Percentiles rank a stretch among this genome's conserved stretches.
Evolutionary conservation across 1,139 yeast species (phyloP).

Genomic region (Hyphopichia khmerensis): DNA sequence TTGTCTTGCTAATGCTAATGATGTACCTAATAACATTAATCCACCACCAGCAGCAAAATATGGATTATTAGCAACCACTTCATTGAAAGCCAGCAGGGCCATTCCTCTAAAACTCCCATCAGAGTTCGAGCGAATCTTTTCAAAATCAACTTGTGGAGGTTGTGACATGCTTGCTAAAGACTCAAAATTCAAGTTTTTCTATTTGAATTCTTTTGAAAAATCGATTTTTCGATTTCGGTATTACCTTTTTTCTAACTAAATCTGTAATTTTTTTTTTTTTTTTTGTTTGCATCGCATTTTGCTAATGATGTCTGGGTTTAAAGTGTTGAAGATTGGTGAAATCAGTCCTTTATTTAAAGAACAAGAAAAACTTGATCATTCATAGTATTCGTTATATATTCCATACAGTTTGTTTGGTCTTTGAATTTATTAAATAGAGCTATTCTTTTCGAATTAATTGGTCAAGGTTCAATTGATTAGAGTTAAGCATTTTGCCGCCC

Average conservation of each 20-base stretch:
- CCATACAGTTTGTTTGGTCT: too few species aligned
- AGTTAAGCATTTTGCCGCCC: too few species aligned
- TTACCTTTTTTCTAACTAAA: neutral
- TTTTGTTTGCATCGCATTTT: neutral
- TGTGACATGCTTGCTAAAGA: neutral
- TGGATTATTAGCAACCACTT: constrained; percentile 72
- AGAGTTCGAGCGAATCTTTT: constrained; percentile 33
- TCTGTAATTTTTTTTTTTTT: too few species aligned
- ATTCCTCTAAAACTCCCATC: constrained; percentile 40
- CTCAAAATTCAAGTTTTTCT: too few species aligned
- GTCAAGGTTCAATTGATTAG: too few species aligned
- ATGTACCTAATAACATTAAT: constrained; percentile 88
- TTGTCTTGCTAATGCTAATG: constrained; percentile 73
- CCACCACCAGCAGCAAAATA: constrained; percentile 99
- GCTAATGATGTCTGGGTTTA: neutral
- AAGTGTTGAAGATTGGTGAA: too few species aligned
- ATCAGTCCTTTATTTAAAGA: too few species aligned
- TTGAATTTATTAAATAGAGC: too few species aligned
- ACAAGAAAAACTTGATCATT: too few species aligned
- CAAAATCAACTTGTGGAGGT: constrained; percentile 24
- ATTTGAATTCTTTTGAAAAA: neutral
- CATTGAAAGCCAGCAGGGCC: constrained; percentile 42
- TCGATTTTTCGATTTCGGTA: neutral
- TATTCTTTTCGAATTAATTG: too few species aligned
- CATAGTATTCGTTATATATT: too few species aligned